A percentile compares a stretch with the other conserved stretches of the same genome.
Conservation (phyloP, 148 eudicot species). For the Chenopodium suecicum region DNA sequence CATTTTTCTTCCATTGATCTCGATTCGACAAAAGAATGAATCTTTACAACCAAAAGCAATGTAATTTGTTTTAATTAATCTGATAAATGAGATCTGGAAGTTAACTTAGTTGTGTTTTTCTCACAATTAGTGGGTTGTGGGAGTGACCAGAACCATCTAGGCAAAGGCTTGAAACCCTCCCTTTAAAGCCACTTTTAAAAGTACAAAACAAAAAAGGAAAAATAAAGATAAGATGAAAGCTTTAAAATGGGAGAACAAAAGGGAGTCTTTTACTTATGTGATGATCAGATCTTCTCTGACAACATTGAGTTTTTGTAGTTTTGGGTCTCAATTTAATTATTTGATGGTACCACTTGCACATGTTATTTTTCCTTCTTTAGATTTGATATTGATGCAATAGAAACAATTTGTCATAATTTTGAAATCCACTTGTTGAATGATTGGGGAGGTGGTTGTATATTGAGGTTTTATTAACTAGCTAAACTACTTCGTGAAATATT, state of each 20-base stretch:
- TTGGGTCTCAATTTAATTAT: background rate
- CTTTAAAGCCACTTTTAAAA: background rate
- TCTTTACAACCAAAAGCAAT: constrained; percentile 4
- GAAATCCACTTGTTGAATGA: too few relatives aligned
- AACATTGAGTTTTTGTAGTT: background rate
- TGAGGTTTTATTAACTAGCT: too few relatives aligned
- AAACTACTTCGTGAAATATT: too few relatives aligned
- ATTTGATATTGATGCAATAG: background rate
- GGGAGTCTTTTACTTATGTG: background rate
- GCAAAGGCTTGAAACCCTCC: background rate
- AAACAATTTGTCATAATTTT: too few relatives aligned
- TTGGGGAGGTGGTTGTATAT: too few relatives aligned
- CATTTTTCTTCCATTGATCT: background rate
- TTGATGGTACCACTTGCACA: constrained; percentile 10
- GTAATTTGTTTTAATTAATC: background rate
- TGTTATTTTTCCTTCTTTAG: background rate
- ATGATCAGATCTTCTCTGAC: background rate
- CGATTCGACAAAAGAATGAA: background rate
- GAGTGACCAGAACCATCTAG: background rate
- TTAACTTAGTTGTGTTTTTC: background rate
- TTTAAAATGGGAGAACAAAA: background rate
- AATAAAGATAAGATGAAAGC: background rate
- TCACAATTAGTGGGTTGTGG: background rate
- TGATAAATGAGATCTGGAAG: background rate
- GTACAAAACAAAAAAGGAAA: too few relatives aligned